Percentiles rank a stretch among this genome's conserved stretches.
Conservation (phyloP, 2,329 filamentous ascomycete species). For the Eurotiales sp. region DNA sequence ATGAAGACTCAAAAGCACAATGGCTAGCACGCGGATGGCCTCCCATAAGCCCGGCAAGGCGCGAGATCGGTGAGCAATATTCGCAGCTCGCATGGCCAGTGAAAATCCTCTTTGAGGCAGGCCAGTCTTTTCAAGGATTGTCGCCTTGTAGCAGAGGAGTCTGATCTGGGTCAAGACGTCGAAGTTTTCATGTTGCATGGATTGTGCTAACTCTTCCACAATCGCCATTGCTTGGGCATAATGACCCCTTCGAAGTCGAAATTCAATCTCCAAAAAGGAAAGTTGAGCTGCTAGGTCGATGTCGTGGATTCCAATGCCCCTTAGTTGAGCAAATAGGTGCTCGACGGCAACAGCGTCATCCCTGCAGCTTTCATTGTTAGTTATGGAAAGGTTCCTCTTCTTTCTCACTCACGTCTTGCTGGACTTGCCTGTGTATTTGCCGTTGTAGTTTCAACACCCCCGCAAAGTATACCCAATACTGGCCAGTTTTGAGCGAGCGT, state of each 20-base stretch:
- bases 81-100: conserved; percentile 69
- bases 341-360: conserved; percentile 56
- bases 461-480: conserved; percentile 47
- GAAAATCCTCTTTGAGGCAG: conserved; percentile 73
- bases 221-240: conserved; percentile 51
- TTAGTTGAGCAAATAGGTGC: conserved; percentile 56
- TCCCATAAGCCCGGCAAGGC: conserved; percentile 70
- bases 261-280: conserved; percentile 58
- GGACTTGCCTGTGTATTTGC: conserved; percentile 39
- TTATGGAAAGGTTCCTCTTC: neutral
- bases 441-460: conserved; percentile 41
- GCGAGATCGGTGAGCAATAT: conserved; percentile 66
- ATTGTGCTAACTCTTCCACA: conserved; percentile 51
- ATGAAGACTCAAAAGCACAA: conserved; percentile 64
- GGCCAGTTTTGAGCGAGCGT: conserved; percentile 71
- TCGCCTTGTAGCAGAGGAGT: conserved; percentile 68
- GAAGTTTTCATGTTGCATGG: conserved; percentile 52
- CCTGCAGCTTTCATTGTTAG: conserved; percentile 29
- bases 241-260: conserved; percentile 52
- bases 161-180: conserved; percentile 67
- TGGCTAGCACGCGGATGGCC: conserved; percentile 63
- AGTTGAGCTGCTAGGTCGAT: conserved; percentile 59
- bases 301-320: conserved; percentile 51
- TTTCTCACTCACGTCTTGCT: neutral
- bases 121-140: conserved; percentile 64